A percentile compares a stretch with the other conserved stretches of the same genome.
phyloP scores from a whole-genome alignment of 164 flowering plant genomes.

The Amborella trichopoda region DNA sequence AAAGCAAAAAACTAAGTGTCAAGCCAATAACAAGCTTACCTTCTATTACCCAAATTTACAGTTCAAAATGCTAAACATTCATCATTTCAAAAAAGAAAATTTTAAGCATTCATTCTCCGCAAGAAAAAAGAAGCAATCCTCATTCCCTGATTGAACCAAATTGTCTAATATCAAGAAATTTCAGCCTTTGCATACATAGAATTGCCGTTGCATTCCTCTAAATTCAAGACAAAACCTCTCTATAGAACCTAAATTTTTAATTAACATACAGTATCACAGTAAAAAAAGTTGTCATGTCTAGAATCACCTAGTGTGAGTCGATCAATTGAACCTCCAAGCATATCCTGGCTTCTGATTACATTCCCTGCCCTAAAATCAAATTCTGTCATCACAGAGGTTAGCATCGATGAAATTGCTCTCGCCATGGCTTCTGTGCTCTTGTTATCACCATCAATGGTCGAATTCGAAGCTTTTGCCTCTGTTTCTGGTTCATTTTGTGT shows the following conservation, averaged over 20 bases:
- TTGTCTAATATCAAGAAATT: neutral
- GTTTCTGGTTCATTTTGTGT: too few relatives aligned
- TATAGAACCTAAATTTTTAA: neutral
- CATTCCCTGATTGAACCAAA: too few relatives aligned
- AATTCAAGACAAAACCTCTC: neutral
- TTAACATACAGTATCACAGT: neutral
- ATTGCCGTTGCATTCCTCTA: too few relatives aligned
- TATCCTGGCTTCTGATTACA: constrained; percentile 40
- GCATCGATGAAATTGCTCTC: constrained; percentile 36
- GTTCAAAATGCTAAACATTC: too few relatives aligned
- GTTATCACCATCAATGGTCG: too few relatives aligned
- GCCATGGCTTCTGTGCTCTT: constrained; percentile 25
- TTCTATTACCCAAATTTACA: neutral
- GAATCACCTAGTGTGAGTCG: constrained; percentile 47
- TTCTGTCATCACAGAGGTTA: constrained; percentile 35
- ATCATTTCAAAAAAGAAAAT: too few relatives aligned
- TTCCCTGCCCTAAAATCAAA: constrained; percentile 48
- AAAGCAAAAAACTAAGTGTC: neutral
- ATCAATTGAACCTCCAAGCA: constrained; percentile 40
- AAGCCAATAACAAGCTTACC: neutral
- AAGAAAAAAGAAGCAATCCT: neutral
- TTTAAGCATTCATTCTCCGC: too few relatives aligned
- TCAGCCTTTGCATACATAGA: too few relatives aligned
- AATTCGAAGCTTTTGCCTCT: too few relatives aligned
- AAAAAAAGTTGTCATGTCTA: neutral